Evolutionary conservation across 176 grass and related monocot species (phyloP).

Genomic region (barley (Hordeum vulgare)): MorexV3_pseudomolecules_assembly NC_058521.1:51924000-51924499

Average conservation of each 20-base stretch:
- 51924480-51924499: background rate
- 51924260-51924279: constrained; percentile 73
- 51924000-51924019: constrained; percentile 32
- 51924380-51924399: background rate
- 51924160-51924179: constrained; percentile 20
- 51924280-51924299: constrained; percentile 9
- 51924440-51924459: constrained; percentile 8
- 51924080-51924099: constrained; percentile 39
- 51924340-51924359: background rate
- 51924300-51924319: background rate
- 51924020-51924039: constrained; percentile 16
- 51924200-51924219: constrained; percentile 78
- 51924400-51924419: background rate
- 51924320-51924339: background rate
- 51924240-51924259: constrained; percentile 59
- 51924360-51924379: background rate
- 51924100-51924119: background rate
- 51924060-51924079: constrained; percentile 49
- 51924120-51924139: background rate
- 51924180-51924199: constrained; percentile 48
- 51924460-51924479: background rate
- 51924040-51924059: constrained; percentile 22
- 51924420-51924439: background rate
- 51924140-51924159: background rate
- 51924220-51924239: constrained; percentile 76